Conservation (phyloP, 2,329 filamentous ascomycete species). For the Venturia effusa region DNA sequence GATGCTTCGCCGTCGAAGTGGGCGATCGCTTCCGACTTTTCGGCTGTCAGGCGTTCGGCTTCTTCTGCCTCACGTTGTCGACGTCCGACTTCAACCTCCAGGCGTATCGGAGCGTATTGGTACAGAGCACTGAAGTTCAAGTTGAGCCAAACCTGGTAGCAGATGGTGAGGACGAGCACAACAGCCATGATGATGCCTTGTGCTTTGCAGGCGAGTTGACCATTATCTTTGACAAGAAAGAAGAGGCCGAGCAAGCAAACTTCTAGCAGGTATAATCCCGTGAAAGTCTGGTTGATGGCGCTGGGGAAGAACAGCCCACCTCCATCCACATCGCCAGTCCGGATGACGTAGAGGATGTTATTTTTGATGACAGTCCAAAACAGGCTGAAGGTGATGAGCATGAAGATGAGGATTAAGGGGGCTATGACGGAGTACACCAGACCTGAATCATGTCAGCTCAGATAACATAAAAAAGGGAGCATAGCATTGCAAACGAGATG, state of each 20-base stretch:
- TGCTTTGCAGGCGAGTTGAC: slow-evolving; percentile 49
- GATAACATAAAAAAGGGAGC: neutral
- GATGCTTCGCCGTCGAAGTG: neutral
- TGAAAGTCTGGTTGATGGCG: slow-evolving; percentile 92
- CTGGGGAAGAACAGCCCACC: slow-evolving; percentile 84
- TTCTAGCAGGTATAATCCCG: slow-evolving; percentile 90
- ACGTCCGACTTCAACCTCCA: slow-evolving; percentile 43
- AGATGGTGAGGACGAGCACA: slow-evolving; percentile 53
- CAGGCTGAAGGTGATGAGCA: slow-evolving; percentile 79
- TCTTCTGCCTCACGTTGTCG: slow-evolving; percentile 74
- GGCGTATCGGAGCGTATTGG: slow-evolving; percentile 67
- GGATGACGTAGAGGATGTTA: slow-evolving; percentile 81
- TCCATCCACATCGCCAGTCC: slow-evolving; percentile 78
- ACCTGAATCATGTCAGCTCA: slow-evolving; percentile 27
- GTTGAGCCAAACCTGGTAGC: slow-evolving; percentile 76
- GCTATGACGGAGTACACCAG: slow-evolving; percentile 82
- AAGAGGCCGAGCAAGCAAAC: slow-evolving; percentile 82
- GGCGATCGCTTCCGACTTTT: neutral
- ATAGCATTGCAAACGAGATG: neutral
- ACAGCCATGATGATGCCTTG: slow-evolving; percentile 83
- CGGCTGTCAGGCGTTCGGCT: slow-evolving; percentile 40
- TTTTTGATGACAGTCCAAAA: slow-evolving; percentile 96
- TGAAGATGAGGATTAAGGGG: slow-evolving; percentile 84
- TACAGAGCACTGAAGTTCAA: slow-evolving; percentile 73
- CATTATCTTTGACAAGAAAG: slow-evolving; percentile 58